Base-by-base conservation (phyloP, 2,329 filamentous ascomycete species). In the Colletotrichum zoysiae region DNA sequence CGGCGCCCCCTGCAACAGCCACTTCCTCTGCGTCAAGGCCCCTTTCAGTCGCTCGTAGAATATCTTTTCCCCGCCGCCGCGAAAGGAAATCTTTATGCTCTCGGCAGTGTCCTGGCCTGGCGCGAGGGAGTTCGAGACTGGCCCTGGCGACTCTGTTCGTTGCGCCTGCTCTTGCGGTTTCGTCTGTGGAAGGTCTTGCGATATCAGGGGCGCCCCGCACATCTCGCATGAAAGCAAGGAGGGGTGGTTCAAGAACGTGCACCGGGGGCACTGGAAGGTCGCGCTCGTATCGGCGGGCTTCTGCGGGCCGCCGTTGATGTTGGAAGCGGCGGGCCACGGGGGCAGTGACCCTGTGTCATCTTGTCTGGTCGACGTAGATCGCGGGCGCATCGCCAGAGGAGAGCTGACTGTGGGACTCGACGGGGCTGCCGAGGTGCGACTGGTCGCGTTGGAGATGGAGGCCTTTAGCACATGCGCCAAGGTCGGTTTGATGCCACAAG, bases 211-310 rank as follows among this genome's bases (percentile, higher is more conserved):
- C 0, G 92, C 93, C 16, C 94, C 94, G 77, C 96, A 99, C 64
- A 99, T 95, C 81, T 99, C 96, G 78, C 96, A 99, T 6, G 91
- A 89, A 16, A 90, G 83, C 16, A 99, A 83, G 3, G 94, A 97
- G 1, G 95, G 94, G 78, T 98, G 94, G 76, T 99, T 99, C 50
- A 92, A 87, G 78, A 98, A 98, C 1, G 96, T 99, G 79, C 96
- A 99, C 73, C 96, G 87, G 9, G 94, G 93, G 77, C 96, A 99
- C 65, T 89, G 84, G 72, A 91, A 88, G 1, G 84, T 84, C 2
- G 84, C 81, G 64, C 82, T 76, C 30, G 77, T 77, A 74, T 81
- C 78, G 64, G 80, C 70, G 23, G 71, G 70, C 5, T 73, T 67
- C 5, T 20, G 68, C 42, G 33, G 75, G n/a, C 46, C 74, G 74